phyloP scores from a whole-genome alignment of 1,284 basidiomycete genomes.

The Trichosporon sp. region DNA sequence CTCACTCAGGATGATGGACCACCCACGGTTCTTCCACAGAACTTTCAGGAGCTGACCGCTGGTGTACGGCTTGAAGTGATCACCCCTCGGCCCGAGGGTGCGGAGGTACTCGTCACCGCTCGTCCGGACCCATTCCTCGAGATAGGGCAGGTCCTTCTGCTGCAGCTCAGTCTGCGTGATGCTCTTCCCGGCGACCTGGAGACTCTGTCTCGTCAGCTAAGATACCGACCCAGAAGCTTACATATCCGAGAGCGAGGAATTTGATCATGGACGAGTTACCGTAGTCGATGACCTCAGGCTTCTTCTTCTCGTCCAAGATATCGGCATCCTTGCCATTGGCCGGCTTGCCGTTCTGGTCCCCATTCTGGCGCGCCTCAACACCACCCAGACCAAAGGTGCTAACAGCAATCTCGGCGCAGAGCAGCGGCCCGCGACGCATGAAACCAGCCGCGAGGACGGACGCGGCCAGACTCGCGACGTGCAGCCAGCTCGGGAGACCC shows the following conservation, averaged over 20 bases:
- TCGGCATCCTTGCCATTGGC: conserved; percentile 26
- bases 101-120: conserved; percentile 26
- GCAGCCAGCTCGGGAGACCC: conserved; percentile 14
- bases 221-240: conserved; percentile 31
- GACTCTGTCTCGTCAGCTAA: conserved; percentile 35
- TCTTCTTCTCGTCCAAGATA: conserved; percentile 21
- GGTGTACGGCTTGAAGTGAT: conserved; percentile 33
- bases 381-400: conserved; percentile 7
- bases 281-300: conserved; percentile 57
- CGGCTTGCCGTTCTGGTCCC: conserved; percentile 20
- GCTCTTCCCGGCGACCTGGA: conserved; percentile 39
- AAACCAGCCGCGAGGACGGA: conserved; percentile 31
- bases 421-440: conserved; percentile 50
- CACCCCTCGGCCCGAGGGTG: conserved; percentile 23
- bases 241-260: conserved; percentile 49
- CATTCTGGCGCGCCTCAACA: conserved; percentile 20
- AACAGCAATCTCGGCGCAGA: conserved; percentile 34
- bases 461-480: conserved; percentile 7
- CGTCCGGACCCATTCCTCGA: conserved; percentile 45
- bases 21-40: conserved; percentile 43
- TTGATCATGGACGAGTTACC: conserved; percentile 48
- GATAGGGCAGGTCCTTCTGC: conserved; percentile 47
- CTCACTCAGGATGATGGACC: conserved; percentile 43
- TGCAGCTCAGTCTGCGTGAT: conserved; percentile 39
- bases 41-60: conserved; percentile 39